A percentile compares a stretch with the other conserved stretches of the same genome.
Evolutionary conservation across 441 rosid species (phyloP).

Genomic region (Omphalea diandra): DNA sequence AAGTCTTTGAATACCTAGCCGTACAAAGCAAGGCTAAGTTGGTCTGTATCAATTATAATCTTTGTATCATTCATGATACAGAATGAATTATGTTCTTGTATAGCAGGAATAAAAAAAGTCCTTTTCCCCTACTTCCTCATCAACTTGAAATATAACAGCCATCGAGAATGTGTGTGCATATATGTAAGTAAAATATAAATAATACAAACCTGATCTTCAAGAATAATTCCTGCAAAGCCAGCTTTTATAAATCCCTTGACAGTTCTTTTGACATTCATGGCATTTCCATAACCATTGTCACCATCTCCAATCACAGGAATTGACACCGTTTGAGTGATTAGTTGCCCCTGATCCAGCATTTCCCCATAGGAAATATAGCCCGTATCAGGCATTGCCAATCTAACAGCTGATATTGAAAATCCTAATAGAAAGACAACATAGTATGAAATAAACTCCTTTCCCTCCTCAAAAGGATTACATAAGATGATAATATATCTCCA

Average conservation of each 20-base stretch:
- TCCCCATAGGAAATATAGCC: conserved; percentile 86
- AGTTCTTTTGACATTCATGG: conserved; percentile 88
- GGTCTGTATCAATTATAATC: neutral
- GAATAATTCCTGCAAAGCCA: conserved; percentile 87
- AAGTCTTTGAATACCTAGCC: neutral
- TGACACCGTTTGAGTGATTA: conserved; percentile 67
- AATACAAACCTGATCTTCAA: conserved; percentile 75
- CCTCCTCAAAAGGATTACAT: neutral
- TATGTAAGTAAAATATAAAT: neutral
- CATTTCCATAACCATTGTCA: conserved; percentile 85
- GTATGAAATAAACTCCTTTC: conserved; percentile 6
- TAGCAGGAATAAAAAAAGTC: neutral
- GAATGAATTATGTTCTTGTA: neutral
- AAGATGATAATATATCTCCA: neutral
- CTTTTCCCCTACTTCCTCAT: no score
- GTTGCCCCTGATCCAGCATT: conserved; percentile 89
- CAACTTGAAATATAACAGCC: neutral
- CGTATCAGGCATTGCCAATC: conserved; percentile 77
- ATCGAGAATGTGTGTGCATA: neutral
- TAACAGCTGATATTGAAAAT: conserved; percentile 82
- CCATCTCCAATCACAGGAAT: conserved; percentile 91
- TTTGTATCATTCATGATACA: no score
- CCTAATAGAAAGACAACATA: conserved; percentile 39
- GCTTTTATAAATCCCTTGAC: conserved; percentile 78
- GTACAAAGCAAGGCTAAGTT: neutral